Percentiles rank a stretch among this genome's conserved stretches.
Conservation (phyloP, 2,329 filamentous ascomycete species). For the Stachybotrys elegans region DNA sequence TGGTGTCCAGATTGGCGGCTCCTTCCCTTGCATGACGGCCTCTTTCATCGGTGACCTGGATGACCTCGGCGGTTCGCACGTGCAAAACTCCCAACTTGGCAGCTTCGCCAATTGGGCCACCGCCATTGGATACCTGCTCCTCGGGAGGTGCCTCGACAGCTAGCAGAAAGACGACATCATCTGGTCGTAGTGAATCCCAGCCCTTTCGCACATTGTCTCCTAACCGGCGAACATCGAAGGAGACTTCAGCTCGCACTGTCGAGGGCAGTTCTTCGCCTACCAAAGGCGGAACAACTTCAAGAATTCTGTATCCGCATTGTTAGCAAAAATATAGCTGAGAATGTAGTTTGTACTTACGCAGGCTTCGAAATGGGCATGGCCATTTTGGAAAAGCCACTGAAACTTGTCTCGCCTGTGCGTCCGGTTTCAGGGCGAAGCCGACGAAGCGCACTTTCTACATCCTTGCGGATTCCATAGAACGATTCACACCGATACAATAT, state of each 20-base stretch:
- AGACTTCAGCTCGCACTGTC: constrained; percentile 78
- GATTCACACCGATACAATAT: constrained; percentile 84
- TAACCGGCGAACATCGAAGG: constrained; percentile 76
- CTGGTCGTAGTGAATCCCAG: constrained; percentile 82
- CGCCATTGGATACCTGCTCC: constrained; percentile 49
- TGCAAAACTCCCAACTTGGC: constrained; percentile 63
- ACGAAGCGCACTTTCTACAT: constrained; percentile 78
- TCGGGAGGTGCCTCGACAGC: constrained; percentile 61
- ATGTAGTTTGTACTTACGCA: constrained; percentile 37
- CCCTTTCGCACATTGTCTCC: constrained; percentile 71
- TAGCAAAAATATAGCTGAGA: background rate
- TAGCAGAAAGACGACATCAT: constrained; percentile 86
- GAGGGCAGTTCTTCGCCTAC: constrained; percentile 84
- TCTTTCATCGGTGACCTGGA: constrained; percentile 82
- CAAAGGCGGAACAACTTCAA: constrained; percentile 76
- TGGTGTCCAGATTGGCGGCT: constrained; percentile 56
- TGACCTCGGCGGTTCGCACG: constrained; percentile 77
- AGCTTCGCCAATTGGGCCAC: constrained; percentile 34
- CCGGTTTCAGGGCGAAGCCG: constrained; percentile 67
- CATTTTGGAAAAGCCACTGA: constrained; percentile 87
- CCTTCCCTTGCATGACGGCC: constrained; percentile 65
- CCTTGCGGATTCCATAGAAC: constrained; percentile 89
- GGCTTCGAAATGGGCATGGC: constrained; percentile 81
- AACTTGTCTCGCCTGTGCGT: constrained; percentile 62
- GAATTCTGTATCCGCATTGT: constrained; percentile 43